These are phyloP conservation scores for Apocynum venetum DNA, from an alignment of 257 asterid genomes.

Conservation along the genomic window DNA sequence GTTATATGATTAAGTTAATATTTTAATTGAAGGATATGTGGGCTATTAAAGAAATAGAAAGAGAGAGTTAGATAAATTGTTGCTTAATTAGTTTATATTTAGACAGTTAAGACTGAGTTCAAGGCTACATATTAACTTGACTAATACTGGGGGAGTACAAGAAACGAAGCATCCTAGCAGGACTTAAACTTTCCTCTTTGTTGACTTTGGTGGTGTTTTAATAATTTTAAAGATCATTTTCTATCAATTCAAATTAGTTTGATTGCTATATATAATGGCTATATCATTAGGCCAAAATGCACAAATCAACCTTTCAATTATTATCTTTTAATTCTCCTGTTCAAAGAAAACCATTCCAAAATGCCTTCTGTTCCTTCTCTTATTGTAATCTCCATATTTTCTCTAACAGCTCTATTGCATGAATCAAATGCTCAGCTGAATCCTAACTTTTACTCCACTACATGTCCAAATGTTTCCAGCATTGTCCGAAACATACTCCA, in stretches of 20 bases:
- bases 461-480: conserved; percentile 58
- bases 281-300: background rate
- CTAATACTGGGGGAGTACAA: background rate
- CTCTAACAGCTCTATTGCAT: conserved; percentile 19
- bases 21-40: too few relatives aligned
- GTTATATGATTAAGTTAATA: too few relatives aligned
- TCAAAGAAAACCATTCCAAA: conserved; percentile 5
- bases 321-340: background rate
- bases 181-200: background rate
- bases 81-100: too few relatives aligned
- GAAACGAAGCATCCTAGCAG: background rate
- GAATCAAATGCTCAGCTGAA: conserved; percentile 42
- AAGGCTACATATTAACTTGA: too few relatives aligned
- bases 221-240: background rate
- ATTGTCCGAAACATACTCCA: conserved; percentile 40
- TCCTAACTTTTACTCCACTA: conserved; percentile 43
- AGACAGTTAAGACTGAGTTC: too few relatives aligned
- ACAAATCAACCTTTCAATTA: background rate
- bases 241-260: background rate
- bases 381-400: background rate
- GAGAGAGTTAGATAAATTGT: too few relatives aligned
- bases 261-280: background rate
- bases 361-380: conserved; percentile 29
- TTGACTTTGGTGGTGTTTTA: background rate
- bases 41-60: too few relatives aligned